Evolutionary conservation across 768 basidiomycete genomes (phyloP), one percentile per base, ranked within the genome.

Genomic region (Tubosaeta sp.): DNA sequence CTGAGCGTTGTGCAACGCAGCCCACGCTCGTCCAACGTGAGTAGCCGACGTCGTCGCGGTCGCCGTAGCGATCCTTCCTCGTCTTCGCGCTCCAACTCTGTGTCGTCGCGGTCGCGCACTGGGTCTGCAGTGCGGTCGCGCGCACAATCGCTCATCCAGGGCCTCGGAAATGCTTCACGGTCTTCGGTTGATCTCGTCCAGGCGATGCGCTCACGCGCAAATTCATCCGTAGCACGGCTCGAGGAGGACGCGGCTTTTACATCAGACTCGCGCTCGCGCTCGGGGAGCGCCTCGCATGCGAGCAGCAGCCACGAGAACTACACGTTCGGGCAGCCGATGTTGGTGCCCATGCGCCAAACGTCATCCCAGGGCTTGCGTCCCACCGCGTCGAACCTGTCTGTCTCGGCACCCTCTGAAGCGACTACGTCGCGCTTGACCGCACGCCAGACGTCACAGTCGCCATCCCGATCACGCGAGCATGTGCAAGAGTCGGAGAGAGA

Each of bases 211-310:
- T 75, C 77, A 25, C 76, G 84, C 17, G 74, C 84, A 32, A 81
- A 84, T 58, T 85, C 84, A n/a, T 81, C 81, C n/a, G 81, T 82
- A 76, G 81, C 79, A 6, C 70, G 85, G 51, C 71, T 86, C n/a
- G 81, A 83, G 55, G 83, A 84, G 51, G 81, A 81, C 43, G 62
- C 64, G 43, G 57, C 64, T 50, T 72, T 67, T 56, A 52, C 61
- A 31, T 70, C 75, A 11, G 70, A 71, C 59, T 66, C 66, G 3
- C 66, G 58, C 7, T 72, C 71, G 12, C 61, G 56, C 46, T 71
- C 75, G 29, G 81, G 80, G 25, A 82, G 80, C 54, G 76, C 72
- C 42, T 76, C 74, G 17, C 67, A 70, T 48, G 53, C 51, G 5
- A 26, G 61, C 10, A 78, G 76, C 58, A 80, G 76, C 43, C 74